phyloP scores from a whole-genome alignment of 2,329 filamentous ascomycete genomes.

The Cladosporium oxysporum region DNA sequence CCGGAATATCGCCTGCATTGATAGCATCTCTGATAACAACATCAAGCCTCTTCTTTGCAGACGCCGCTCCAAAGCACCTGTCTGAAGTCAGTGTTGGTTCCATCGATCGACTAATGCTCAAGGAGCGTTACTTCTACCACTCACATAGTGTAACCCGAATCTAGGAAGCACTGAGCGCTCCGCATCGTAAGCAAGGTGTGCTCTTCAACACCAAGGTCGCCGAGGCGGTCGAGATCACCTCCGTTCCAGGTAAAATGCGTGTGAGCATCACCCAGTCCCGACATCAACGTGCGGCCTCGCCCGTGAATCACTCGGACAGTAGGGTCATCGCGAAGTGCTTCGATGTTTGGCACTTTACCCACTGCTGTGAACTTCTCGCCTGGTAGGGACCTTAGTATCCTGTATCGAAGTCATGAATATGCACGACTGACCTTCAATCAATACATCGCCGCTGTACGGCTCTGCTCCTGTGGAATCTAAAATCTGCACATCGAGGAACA shows the following conservation, averaged over 20 bases:
- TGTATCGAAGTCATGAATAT: neutral
- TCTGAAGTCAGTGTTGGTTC: neutral
- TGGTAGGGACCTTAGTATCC: neutral
- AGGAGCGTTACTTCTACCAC: neutral
- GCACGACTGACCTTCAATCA: constrained; percentile 41
- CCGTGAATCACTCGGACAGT: constrained; percentile 44
- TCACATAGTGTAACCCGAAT: constrained; percentile 55
- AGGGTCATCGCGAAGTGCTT: constrained; percentile 33
- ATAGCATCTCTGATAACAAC: constrained; percentile 52
- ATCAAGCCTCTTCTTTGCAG: constrained; percentile 50
- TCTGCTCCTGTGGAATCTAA: constrained; percentile 43
- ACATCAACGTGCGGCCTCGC: constrained; percentile 50
- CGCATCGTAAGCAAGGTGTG: constrained; percentile 50
- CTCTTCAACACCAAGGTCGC: constrained; percentile 49
- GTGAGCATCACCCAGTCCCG: constrained; percentile 53
- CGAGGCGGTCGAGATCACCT: constrained; percentile 45
- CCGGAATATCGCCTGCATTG: constrained; percentile 51
- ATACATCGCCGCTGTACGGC: constrained; percentile 44
- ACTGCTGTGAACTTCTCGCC: neutral
- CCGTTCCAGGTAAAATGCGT: constrained; percentile 54
- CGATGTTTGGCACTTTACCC: constrained; percentile 34
- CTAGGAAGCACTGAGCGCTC: constrained; percentile 48
- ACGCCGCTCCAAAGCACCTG: constrained; percentile 46
- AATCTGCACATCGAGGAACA: constrained; percentile 45
- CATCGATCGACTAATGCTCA: neutral